phyloP scores from a whole-genome alignment of 805 yeast species.

The Starmerella lactis-condensi region DNA sequence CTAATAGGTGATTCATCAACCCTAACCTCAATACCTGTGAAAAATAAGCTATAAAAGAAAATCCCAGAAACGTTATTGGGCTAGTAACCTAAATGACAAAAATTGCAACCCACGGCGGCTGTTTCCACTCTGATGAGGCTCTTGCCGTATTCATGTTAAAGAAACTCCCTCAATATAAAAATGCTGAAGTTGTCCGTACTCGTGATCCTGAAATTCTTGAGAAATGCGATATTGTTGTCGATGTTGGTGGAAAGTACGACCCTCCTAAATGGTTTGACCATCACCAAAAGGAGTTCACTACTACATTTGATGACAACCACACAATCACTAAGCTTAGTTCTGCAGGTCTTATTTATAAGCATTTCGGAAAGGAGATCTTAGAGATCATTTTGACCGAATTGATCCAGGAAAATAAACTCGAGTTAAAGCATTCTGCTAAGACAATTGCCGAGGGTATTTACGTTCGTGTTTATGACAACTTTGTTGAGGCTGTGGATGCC shows the following conservation, averaged over 20 bases:
- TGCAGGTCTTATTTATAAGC: conserved; percentile 81
- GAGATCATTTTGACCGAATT: conserved; percentile 22
- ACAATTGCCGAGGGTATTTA: conserved; percentile 46
- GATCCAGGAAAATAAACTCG: neutral
- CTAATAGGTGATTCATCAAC: no score
- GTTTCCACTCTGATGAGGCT: conserved; percentile 94
- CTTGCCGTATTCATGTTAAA: conserved; percentile 77
- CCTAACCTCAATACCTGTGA: no score
- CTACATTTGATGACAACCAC: conserved; percentile 39
- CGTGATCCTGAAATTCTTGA: conserved; percentile 74
- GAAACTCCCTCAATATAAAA: conserved; percentile 45
- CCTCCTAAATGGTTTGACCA: conserved; percentile 78
- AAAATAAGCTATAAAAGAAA: no score
- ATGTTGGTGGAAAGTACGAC: conserved; percentile 84
- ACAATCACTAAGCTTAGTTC: conserved; percentile 69
- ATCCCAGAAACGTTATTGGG: no score
- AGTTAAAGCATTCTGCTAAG: conserved; percentile 23
- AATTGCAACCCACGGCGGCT: conserved; percentile 63
- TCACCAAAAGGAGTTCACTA: conserved; percentile 81
- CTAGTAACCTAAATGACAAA: no score
- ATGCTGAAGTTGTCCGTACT: conserved; percentile 60
- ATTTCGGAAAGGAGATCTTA: conserved; percentile 27
- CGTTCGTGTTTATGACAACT: conserved; percentile 62
- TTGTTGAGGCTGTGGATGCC: conserved; percentile 79
- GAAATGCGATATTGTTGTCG: conserved; percentile 76